Conservation (phyloP, 1,139 yeast genomes). For the Diutina ranongensis region DNA sequence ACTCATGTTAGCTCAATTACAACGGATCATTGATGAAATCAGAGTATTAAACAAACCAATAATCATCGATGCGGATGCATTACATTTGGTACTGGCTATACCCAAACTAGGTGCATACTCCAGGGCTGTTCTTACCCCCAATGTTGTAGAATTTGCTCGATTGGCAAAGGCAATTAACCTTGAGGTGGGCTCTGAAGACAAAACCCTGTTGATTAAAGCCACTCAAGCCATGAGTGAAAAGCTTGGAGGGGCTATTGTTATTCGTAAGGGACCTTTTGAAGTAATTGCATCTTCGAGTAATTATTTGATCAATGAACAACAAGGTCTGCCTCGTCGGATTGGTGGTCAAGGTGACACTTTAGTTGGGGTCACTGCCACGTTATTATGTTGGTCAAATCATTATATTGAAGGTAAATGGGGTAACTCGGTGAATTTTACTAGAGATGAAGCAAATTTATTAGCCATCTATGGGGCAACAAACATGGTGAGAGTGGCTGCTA, state of each 20-base stretch:
- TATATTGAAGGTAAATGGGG: conserved; percentile 50
- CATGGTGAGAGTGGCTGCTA: conserved; percentile 56
- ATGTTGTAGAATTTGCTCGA: conserved; percentile 73
- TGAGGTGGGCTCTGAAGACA: conserved; percentile 20
- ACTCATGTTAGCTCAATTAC: conserved; percentile 50
- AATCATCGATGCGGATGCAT: conserved; percentile 83
- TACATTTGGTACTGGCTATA: conserved; percentile 46
- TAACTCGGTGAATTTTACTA: conserved; percentile 13
- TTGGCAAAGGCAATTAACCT: conserved; percentile 40
- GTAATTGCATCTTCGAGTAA: conserved; percentile 41
- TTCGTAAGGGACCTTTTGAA: conserved; percentile 66
- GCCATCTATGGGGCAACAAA: conserved; percentile 70
- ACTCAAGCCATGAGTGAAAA: conserved; percentile 33
- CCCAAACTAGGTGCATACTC: conserved; percentile 44
- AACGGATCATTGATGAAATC: conserved; percentile 45
- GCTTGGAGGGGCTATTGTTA: conserved; percentile 52
- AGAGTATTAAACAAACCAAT: conserved; percentile 45
- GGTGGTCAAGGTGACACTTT: conserved; percentile 89
- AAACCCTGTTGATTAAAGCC: conserved; percentile 10
- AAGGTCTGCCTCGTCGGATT: conserved; percentile 62
- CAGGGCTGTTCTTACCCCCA: conserved; percentile 73
- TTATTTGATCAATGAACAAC: conserved; percentile 25
- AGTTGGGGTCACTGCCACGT: conserved; percentile 59
- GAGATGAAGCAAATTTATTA: conserved; percentile 36
- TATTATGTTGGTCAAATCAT: conserved; percentile 39